A percentile compares a stretch with the other conserved stretches of the same genome.
Evolutionary conservation across 805 yeast genomes (phyloP).

Genomic region (Teunomyces stri): DNA sequence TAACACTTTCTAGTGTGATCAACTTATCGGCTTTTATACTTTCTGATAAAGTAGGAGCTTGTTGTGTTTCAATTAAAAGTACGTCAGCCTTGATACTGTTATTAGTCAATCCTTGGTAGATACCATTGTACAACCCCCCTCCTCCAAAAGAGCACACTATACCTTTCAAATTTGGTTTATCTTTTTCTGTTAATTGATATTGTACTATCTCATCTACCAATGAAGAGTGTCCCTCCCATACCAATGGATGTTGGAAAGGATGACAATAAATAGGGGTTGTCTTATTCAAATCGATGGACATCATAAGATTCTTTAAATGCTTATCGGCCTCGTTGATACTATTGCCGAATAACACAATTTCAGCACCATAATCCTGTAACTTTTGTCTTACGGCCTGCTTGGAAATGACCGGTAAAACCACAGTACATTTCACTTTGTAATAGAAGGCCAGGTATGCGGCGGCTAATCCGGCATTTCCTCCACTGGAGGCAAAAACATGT

Average conservation of each 20-base stretch:
- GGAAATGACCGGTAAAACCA: conserved; percentile 57
- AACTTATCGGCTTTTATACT: conserved; percentile 47
- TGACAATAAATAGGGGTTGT: conserved; percentile 49
- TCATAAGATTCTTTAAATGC: conserved; percentile 32
- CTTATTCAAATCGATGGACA: conserved; percentile 11
- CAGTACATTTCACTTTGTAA: conserved; percentile 48
- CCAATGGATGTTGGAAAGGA: conserved; percentile 49
- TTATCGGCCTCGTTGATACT: conserved; percentile 52
- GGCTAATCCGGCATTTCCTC: conserved; percentile 57
- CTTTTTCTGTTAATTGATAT: conserved; percentile 19
- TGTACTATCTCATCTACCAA: conserved; percentile 45
- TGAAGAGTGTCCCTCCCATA: conserved; percentile 56
- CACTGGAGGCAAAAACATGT: conserved; percentile 50
- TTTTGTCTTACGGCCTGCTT: conserved; percentile 44
- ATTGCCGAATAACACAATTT: conserved; percentile 45
- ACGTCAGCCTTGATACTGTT: conserved; percentile 27
- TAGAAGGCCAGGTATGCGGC: conserved; percentile 47
- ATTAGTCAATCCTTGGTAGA: conserved; percentile 42
- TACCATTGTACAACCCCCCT: conserved; percentile 56
- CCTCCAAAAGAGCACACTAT: conserved; percentile 58
- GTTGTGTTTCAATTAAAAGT: conserved; percentile 56
- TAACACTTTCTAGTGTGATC: conserved; percentile 43
- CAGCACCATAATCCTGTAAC: conserved; percentile 49
- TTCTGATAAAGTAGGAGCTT: conserved; percentile 56
- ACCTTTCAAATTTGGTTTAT: conserved; percentile 32